Evolutionary conservation across 2,329 filamentous ascomycete genomes (phyloP).

Genomic region (Penicillium sclerotiorum): DNA sequence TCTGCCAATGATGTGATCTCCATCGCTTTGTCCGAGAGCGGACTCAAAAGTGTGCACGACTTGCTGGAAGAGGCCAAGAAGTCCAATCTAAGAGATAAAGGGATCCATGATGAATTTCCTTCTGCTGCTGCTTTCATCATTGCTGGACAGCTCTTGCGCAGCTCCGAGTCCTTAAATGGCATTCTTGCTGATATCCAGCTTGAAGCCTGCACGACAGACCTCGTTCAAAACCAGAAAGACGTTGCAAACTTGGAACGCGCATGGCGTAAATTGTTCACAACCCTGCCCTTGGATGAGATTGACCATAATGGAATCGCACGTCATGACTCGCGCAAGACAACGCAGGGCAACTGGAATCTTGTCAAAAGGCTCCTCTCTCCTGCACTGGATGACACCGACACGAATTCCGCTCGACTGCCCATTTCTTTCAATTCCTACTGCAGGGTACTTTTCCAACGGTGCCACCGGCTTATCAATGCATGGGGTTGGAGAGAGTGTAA

Average conservation of each 20-base stretch:
- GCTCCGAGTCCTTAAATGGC: conserved; percentile 28
- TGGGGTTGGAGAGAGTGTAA: conserved; percentile 64
- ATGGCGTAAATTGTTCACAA: conserved; percentile 52
- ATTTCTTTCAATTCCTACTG: conserved; percentile 59
- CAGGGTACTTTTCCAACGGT: conserved; percentile 54
- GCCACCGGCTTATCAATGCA: conserved; percentile 53
- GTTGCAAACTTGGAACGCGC: conserved; percentile 37
- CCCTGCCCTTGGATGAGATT: conserved; percentile 58
- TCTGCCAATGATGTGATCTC: conserved; percentile 41
- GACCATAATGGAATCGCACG: conserved; percentile 52
- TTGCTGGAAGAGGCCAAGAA: conserved; percentile 52
- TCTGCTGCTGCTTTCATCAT: conserved; percentile 52
- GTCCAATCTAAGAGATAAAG: conserved; percentile 47
- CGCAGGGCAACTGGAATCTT: conserved; percentile 54
- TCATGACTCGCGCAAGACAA: conserved; percentile 39
- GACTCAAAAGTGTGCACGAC: conserved; percentile 40
- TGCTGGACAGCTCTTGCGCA: conserved; percentile 46
- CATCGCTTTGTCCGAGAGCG: conserved; percentile 34
- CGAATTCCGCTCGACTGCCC: conserved; percentile 42
- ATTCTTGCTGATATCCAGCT: conserved; percentile 49
- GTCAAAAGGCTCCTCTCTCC: conserved; percentile 51
- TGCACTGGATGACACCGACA: conserved; percentile 51
- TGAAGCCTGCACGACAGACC: conserved; percentile 28
- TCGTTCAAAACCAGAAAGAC: conserved; percentile 31
- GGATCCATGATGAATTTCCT: conserved; percentile 49